Base-by-base conservation (phyloP, 768 basidiomycete species). In the Calvatia gigantea region DNA sequence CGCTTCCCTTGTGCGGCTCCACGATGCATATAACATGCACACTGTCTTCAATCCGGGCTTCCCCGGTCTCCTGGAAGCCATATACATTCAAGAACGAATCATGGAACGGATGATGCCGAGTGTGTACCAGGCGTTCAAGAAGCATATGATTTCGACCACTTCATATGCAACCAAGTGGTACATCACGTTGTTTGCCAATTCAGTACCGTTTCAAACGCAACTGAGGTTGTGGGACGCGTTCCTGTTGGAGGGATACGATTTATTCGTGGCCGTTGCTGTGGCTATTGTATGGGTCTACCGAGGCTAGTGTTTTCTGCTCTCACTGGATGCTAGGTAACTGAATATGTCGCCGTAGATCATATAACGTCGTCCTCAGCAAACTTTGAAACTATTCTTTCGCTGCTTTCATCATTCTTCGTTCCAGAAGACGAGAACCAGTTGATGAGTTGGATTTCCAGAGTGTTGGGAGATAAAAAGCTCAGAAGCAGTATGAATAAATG, bases 161-260 rank as follows among this genome's bases (percentile, higher is more conserved):
- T 85, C 92, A 17, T 99, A 96, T 72, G 94, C 94, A 25, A 98
- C 96, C 1, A 98, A 98, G 70, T 98, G 97, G 97, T 99, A 98
- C 68, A 98, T 99, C 70, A 98, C 97, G 2, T 76, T 98, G 12
- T 99, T 98, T 65, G 85, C 94, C 47, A 97, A 96, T 66, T 91
- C 91, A 0, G 87, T 99, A 39, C 94, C 96, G 21, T 98, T 96
- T 69, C 91, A 95, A 70, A 93, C 89, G 44, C 94, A 98, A 73
- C 73, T 98, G 25, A 80, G 97, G 58, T 67, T 99, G 28, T 99
- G 96, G 96, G 97, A 99, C 67, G 92, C 83, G 9, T 91, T 97
- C 65, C 74, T 97, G 43, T 71, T 95, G 19, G 96, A 98, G 59
- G 97, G 97, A 8, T 80, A 84, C 61, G 96, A 99, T 64, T 71